Evolutionary conservation across 2,329 filamentous ascomycete genomes (phyloP).

Genomic region (Eutypa lata): DNA sequence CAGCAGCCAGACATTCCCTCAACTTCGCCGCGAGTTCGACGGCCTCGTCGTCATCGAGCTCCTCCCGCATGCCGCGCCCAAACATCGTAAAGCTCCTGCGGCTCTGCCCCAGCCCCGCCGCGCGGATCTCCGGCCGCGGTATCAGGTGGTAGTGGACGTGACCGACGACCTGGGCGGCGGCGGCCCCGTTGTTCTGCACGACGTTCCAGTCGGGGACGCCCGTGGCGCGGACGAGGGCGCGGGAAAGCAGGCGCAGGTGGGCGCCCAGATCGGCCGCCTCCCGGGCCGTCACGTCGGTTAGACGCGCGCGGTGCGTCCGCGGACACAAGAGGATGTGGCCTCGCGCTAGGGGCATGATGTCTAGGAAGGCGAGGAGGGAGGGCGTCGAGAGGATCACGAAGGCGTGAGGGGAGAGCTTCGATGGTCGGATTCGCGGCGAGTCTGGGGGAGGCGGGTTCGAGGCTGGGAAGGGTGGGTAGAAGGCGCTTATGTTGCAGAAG

Average conservation of each 20-base stretch:
- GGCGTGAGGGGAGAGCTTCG: slow-evolving; percentile 34
- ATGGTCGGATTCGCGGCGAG: slow-evolving; percentile 26
- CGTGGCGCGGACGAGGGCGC: slow-evolving; percentile 65
- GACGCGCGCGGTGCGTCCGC: slow-evolving; percentile 71
- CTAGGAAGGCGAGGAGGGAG: slow-evolving; percentile 80
- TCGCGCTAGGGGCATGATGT: slow-evolving; percentile 82
- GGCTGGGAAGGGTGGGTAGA: slow-evolving; percentile 48
- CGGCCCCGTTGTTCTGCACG: slow-evolving; percentile 89
- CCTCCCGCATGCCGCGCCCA: slow-evolving; percentile 67
- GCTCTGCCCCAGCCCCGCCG: slow-evolving; percentile 43
- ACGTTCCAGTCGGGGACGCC: slow-evolving; percentile 88
- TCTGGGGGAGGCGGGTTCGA: slow-evolving; percentile 37
- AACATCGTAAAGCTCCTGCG: slow-evolving; percentile 79
- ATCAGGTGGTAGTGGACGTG: slow-evolving; percentile 97
- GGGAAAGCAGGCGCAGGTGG: slow-evolving; percentile 69
- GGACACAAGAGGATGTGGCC: slow-evolving; percentile 84
- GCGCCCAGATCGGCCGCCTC: slow-evolving; percentile 67
- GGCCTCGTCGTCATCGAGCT: slow-evolving; percentile 75
- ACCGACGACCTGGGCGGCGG: slow-evolving; percentile 87
- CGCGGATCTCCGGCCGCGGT: slow-evolving; percentile 68
- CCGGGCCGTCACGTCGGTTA: slow-evolving; percentile 63
- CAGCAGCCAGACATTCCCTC: slow-evolving; percentile 45
- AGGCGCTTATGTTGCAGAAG: slow-evolving; percentile 58
- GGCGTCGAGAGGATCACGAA: slow-evolving; percentile 76
- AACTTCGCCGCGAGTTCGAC: slow-evolving; percentile 54